Evolutionary conservation across 306 rosid genomes (phyloP).

Genomic region (Medicago ruthenica): DNA sequence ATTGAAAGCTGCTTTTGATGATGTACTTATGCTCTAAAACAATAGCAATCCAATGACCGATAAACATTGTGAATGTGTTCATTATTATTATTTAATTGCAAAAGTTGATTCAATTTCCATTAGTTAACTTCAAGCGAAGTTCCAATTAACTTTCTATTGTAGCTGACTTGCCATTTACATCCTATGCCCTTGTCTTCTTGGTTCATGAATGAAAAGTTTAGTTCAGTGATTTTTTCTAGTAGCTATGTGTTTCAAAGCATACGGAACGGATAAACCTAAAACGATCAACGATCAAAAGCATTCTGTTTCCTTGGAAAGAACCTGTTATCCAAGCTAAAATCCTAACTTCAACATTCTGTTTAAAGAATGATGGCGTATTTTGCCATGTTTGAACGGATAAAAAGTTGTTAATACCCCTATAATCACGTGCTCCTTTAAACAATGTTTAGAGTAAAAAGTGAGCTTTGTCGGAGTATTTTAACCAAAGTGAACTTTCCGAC

Average conservation of each 20-base stretch:
- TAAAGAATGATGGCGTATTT: background rate
- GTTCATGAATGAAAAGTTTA: background rate
- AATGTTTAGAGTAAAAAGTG: background rate
- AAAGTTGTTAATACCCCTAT: background rate
- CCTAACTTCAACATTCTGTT: background rate
- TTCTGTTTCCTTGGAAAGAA: background rate
- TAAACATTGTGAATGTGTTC: background rate
- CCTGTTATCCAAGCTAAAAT: slow-evolving; percentile 5
- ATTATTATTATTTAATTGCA: background rate
- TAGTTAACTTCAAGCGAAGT: background rate
- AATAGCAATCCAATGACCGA: background rate
- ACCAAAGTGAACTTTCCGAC: slow-evolving; percentile 15
- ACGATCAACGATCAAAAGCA: background rate
- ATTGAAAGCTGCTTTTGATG: slow-evolving; percentile 17
- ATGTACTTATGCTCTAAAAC: background rate
- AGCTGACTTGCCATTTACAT: background rate
- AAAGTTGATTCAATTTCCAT: slow-evolving; percentile 6
- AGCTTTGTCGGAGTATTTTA: background rate
- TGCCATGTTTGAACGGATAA: background rate
- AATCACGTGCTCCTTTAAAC: background rate
- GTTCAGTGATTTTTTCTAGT: background rate
- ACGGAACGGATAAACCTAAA: background rate
- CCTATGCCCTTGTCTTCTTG: background rate
- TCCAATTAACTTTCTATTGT: background rate
- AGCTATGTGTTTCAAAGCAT: background rate